Percentiles rank a stretch among this genome's conserved stretches.
These are phyloP conservation scores for Kwoniella botswanensis DNA, from an alignment of 768 basidiomycete genomes.

Conservation along the genomic window DNA sequence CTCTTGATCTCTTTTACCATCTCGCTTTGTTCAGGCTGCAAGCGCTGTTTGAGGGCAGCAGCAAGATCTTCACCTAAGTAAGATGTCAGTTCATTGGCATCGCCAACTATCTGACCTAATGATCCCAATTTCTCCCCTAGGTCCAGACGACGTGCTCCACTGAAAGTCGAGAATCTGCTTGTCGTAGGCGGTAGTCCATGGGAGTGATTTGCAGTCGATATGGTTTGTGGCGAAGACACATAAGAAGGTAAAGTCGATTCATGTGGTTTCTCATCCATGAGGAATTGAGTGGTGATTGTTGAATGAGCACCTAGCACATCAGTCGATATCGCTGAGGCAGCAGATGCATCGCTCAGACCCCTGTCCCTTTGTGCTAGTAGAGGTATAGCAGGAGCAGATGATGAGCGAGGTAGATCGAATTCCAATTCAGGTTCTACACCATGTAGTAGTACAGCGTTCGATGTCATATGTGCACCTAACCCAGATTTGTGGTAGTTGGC, in stretches of 20 bases:
- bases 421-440: slow-evolving; percentile 1
- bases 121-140: slow-evolving; percentile 9
- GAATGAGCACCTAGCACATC: neutral
- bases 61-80: slow-evolving; percentile 35
- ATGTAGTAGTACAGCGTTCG: slow-evolving; percentile 8
- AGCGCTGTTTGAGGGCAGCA: slow-evolving; percentile 22
- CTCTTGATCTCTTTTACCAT: slow-evolving; percentile 10
- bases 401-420: slow-evolving; percentile 24
- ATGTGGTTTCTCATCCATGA: neutral
- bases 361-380: slow-evolving; percentile 5
- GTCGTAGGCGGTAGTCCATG: neutral
- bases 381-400: slow-evolving; percentile 25
- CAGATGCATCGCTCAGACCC: slow-evolving; percentile 9
- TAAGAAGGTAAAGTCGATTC: neutral
- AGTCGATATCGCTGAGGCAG: neutral
- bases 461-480: neutral
- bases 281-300: neutral
- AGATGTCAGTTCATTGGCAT: slow-evolving; percentile 19
- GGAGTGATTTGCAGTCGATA: neutral
- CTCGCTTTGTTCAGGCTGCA: slow-evolving; percentile 20
- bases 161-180: slow-evolving; percentile 17
- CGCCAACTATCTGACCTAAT: slow-evolving; percentile 16
- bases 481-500: slow-evolving; percentile 5
- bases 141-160: slow-evolving; percentile 2
- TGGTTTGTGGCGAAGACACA: slow-evolving; percentile 4